Percentiles rank a stretch among this genome's conserved stretches.
phyloP scores from a whole-genome alignment of 2,329 filamentous ascomycete species.

The Rhinocladiella similis region DNA sequence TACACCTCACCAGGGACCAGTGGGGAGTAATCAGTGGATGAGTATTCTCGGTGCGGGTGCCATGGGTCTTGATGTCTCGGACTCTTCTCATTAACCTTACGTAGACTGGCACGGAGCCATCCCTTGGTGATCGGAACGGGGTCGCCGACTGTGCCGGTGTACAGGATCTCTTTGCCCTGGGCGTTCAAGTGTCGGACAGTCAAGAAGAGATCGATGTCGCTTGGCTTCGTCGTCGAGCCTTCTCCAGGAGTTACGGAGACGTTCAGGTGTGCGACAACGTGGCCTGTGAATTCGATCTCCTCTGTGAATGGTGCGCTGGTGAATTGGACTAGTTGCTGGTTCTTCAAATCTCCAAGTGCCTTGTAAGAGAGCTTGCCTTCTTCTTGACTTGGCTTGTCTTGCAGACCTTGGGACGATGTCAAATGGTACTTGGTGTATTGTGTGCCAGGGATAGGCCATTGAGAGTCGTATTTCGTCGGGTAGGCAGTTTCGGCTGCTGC shows the following conservation, averaged over 20 bases:
- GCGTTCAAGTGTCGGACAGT: constrained; percentile 55
- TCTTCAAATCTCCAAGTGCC: constrained; percentile 59
- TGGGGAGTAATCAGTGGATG: constrained; percentile 47
- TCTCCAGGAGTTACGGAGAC: constrained; percentile 54
- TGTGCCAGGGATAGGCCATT: constrained; percentile 68
- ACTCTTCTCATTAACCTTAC: constrained; percentile 48
- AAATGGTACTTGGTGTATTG: constrained; percentile 64
- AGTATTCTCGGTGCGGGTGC: constrained; percentile 53
- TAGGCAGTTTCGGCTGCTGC: constrained; percentile 60
- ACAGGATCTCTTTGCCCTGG: constrained; percentile 52
- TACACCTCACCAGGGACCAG: constrained; percentile 54
- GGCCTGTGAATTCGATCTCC: constrained; percentile 70
- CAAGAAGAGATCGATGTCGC: constrained; percentile 56
- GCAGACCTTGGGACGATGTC: constrained; percentile 48
- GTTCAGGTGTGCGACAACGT: constrained; percentile 64
- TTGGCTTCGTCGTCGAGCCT: constrained; percentile 42
- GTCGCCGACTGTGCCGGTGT: constrained; percentile 57
- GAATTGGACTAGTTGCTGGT: constrained; percentile 59
- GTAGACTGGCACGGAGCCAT: constrained; percentile 54
- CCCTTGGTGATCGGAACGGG: constrained; percentile 56
- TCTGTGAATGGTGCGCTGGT: constrained; percentile 55
- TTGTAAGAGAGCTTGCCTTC: constrained; percentile 55
- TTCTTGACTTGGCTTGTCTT: constrained; percentile 31
- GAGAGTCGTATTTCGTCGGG: constrained; percentile 55
- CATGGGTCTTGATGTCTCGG: constrained; percentile 44